Conservation (phyloP, 768 basidiomycete genomes). For the Boletus barrowsii region DNA sequence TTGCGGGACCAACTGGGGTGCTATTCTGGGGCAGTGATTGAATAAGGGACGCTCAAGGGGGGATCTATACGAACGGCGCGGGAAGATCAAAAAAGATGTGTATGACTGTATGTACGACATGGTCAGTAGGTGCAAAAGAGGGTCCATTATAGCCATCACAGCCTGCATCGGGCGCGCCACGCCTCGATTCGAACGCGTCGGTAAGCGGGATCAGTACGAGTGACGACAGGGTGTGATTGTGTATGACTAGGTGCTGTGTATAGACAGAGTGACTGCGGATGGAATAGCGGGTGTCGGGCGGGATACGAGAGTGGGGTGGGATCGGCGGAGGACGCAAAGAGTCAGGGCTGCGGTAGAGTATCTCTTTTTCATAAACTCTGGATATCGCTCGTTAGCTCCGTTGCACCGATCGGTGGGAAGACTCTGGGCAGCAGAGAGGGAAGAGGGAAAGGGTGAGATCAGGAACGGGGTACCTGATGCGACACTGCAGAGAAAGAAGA, state of each 20-base stretch:
- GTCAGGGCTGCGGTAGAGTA: not conserved
- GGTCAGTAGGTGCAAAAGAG: no score
- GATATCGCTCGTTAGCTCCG: slow-evolving; percentile 18
- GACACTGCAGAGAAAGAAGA: not conserved
- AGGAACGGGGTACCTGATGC: slow-evolving; percentile 15
- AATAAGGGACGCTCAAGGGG: not conserved
- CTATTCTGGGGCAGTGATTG: slow-evolving; percentile 7
- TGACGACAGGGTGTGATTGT: not conserved
- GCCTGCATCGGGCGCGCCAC: slow-evolving; percentile 1
- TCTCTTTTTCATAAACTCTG: slow-evolving; percentile 4
- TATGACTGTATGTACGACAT: no score
- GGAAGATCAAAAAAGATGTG: not conserved
- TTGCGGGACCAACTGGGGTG: slow-evolving; percentile 46
- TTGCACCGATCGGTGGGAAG: slow-evolving; percentile 12
- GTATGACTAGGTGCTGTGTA: no score
- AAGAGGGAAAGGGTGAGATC: slow-evolving; percentile 9
- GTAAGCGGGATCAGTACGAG: not conserved
- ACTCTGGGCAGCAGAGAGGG: not conserved
- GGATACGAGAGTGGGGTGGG: not conserved
- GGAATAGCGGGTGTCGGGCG: no score
- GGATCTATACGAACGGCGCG: slow-evolving; percentile 2
- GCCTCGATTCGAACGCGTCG: not conserved
- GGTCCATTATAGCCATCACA: not conserved
- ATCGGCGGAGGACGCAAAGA: slow-evolving; percentile 2
- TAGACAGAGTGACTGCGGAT: no score